phyloP scores from a whole-genome alignment of 768 basidiomycete species.

The Calocybe indica region DNA sequence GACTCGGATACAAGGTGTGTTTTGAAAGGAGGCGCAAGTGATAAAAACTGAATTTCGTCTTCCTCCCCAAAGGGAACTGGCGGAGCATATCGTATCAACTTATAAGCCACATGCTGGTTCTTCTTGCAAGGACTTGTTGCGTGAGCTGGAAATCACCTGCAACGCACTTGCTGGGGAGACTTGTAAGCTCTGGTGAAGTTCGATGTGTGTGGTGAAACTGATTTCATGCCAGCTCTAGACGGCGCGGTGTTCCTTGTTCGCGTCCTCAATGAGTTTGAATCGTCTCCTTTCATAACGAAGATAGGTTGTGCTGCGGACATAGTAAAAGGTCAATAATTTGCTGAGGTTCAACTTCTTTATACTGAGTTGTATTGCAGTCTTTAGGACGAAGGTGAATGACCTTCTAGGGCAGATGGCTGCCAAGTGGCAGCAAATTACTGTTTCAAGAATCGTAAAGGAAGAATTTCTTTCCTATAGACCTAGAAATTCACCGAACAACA shows the following conservation, averaged over 20 bases:
- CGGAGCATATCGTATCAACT: constrained; percentile 31
- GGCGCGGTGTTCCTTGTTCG: constrained; percentile 37
- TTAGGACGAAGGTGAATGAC: too few relatives aligned
- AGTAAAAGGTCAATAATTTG: too few relatives aligned
- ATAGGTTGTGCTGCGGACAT: too few relatives aligned
- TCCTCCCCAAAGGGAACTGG: constrained; percentile 26
- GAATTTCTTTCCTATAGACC: constrained; percentile 14
- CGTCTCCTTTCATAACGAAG: too few relatives aligned
- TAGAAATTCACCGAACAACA: constrained; percentile 11
- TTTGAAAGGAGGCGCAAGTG: too few relatives aligned
- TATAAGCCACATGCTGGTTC: constrained; percentile 49
- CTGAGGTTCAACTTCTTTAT: too few relatives aligned
- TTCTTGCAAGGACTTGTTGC: constrained; percentile 35
- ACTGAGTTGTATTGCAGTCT: too few relatives aligned
- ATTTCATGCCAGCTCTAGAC: constrained; percentile 18
- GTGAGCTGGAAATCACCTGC: constrained; percentile 32
- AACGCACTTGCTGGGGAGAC: constrained; percentile 21
- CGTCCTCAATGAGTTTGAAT: too few relatives aligned
- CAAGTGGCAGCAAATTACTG: constrained; percentile 10
- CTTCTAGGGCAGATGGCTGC: too few relatives aligned
- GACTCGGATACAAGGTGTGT: constrained; percentile 27
- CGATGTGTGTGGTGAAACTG: constrained; percentile 6
- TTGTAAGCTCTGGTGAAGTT: constrained; percentile 24
- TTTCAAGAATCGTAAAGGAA: constrained; percentile 26
- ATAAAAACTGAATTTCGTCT: too few relatives aligned